Evolutionary conservation across 2,329 filamentous ascomycete genomes (phyloP).

Genomic region (Fonsecaea erecta): DNA sequence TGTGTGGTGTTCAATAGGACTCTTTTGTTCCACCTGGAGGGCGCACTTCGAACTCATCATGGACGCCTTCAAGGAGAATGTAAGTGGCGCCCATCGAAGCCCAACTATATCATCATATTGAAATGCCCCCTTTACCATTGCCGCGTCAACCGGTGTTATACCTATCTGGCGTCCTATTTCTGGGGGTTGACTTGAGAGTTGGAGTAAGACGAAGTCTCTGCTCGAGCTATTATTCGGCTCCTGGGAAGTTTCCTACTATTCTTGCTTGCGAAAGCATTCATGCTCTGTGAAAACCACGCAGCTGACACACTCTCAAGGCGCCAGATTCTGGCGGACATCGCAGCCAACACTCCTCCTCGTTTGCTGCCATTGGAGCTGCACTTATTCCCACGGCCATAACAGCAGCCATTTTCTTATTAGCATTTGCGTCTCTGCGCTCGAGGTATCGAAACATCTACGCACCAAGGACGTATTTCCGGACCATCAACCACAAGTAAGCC

Average conservation of each 20-base stretch:
- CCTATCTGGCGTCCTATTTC: neutral
- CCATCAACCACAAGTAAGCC: constrained; percentile 43
- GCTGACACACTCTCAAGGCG: constrained; percentile 18
- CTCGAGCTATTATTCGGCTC: neutral
- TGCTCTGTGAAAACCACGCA: neutral
- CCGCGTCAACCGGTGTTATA: neutral
- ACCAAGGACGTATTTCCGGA: constrained; percentile 44
- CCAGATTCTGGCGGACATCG: constrained; percentile 31
- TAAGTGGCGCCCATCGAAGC: constrained; percentile 6
- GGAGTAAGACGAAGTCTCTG: neutral
- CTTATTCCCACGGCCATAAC: constrained; percentile 53
- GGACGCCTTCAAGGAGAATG: constrained; percentile 27
- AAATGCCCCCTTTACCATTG: neutral
- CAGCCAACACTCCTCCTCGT: constrained; percentile 51
- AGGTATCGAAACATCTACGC: constrained; percentile 54
- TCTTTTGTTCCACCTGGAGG: neutral
- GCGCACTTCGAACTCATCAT: constrained; percentile 7
- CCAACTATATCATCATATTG: neutral
- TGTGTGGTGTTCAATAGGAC: neutral
- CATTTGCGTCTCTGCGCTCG: constrained; percentile 54
- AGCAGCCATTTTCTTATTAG: constrained; percentile 49
- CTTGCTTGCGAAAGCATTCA: neutral
- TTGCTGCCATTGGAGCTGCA: constrained; percentile 55
- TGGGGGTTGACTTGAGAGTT: neutral
- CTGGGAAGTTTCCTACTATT: neutral